A percentile compares a stretch with the other conserved stretches of the same genome.
These are phyloP conservation scores for Cornus controversa DNA, from an alignment of 148 eudicot genomes.

Conservation along the genomic window DNA sequence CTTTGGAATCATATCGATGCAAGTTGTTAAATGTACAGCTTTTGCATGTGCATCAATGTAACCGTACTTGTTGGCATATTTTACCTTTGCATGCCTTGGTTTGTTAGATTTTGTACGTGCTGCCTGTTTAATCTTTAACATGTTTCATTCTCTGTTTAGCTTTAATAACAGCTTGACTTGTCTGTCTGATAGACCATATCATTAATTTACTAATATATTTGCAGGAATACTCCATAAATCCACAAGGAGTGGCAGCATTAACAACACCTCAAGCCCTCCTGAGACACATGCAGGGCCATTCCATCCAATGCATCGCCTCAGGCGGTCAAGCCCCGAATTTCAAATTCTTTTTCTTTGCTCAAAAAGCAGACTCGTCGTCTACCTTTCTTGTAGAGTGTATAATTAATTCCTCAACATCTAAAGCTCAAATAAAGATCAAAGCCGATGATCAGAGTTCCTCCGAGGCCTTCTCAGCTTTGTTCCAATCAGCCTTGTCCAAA, in stretches of 20 bases:
- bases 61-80: neutral
- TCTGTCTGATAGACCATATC: neutral
- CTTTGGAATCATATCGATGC: neutral
- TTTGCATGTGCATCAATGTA: neutral
- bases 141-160: no score
- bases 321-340: conserved; percentile 97
- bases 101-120: neutral
- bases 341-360: conserved; percentile 96
- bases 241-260: conserved; percentile 77
- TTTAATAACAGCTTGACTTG: no score
- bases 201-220: neutral
- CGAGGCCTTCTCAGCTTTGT: conserved; percentile 72
- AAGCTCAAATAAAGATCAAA: conserved; percentile 89
- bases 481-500: conserved; percentile 77
- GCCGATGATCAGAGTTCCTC: conserved; percentile 85
- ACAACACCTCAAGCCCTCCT: conserved; percentile 80
- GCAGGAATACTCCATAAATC: conserved; percentile 69
- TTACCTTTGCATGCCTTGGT: neutral
- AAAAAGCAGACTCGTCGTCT: conserved; percentile 64
- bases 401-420: conserved; percentile 81
- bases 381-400: conserved; percentile 85
- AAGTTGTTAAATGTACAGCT: neutral
- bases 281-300: conserved; percentile 77
- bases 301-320: conserved; percentile 92
- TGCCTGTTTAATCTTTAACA: neutral